Base-by-base conservation (phyloP, 805 yeast genomes). In the Blastobotrys parvus region DNA sequence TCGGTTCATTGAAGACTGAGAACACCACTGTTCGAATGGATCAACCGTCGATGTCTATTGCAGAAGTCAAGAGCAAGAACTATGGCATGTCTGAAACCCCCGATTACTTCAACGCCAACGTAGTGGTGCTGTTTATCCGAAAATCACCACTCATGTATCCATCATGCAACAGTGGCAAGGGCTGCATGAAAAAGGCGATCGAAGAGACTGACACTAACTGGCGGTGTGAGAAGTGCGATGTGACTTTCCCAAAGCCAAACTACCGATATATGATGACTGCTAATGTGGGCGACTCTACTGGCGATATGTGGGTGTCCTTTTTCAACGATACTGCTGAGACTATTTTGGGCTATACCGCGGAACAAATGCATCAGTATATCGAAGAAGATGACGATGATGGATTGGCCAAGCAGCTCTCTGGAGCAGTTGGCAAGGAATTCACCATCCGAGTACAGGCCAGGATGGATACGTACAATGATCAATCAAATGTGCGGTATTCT, bases 181-280 rank as follows among this genome's bases (percentile, higher is more conserved):
- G 45, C 10, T 92, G 98, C 69, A 80, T 80, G 60, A 80, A 88
- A 58, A 92, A 92, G 64, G 86, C 88, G 23, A 67, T 82, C 35
- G 85, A 85, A 56, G 80, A 74, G 43, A 70, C 76, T 25, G 81
- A 77, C 56, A 86, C 82, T 11, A 69, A 80, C 15, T 89, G 95
- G 95, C 77, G 94, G 62, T 92, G 98, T 69, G 97, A 89, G 60
- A 82, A 82, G 61, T 89, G 97, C 72, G 81, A 85, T 55, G 68
- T 74, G 44, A 75, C 74, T 48, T 80, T 76, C 57, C 69, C 73
- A 2, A 72, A 70, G 38, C 97, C 97, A 16, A 67, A 72, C 39
- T 80, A 84, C 67, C 75, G 97, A 61, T 92, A 84, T 54, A 78
- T 88, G 42, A 62, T 90, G 53, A 80, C 82, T n/a, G 61, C 78